Evolutionary conservation across 2,329 filamentous ascomycete genomes (phyloP).

Genomic region (Alternaria postmessia): DNA sequence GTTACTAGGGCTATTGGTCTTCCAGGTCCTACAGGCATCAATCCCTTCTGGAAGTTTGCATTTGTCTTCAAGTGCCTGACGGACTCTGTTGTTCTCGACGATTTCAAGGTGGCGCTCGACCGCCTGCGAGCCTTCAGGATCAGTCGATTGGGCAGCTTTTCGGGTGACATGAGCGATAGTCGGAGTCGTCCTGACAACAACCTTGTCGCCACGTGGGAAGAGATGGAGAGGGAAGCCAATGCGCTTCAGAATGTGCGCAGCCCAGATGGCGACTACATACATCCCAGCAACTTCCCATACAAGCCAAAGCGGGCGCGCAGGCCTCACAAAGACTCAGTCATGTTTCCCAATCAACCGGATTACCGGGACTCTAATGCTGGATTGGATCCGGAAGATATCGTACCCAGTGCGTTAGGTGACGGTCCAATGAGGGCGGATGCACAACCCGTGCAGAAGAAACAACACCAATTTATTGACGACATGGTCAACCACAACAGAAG

Average conservation of each 20-base stretch:
- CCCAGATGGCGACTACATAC: slow-evolving; percentile 44
- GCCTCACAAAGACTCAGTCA: slow-evolving; percentile 38
- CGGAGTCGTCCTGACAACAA: slow-evolving; percentile 41
- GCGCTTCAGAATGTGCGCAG: slow-evolving; percentile 34
- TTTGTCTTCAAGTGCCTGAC: slow-evolving; percentile 74
- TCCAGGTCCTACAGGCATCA: slow-evolving; percentile 61
- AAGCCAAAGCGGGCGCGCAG: slow-evolving; percentile 29
- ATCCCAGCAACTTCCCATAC: slow-evolving; percentile 40
- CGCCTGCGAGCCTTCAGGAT: slow-evolving; percentile 57
- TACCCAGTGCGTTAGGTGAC: slow-evolving; percentile 39
- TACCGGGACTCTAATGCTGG: slow-evolving; percentile 21
- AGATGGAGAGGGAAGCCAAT: slow-evolving; percentile 42
- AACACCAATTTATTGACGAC: slow-evolving; percentile 31
- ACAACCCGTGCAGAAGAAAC: slow-evolving; percentile 26
- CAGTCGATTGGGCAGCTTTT: slow-evolving; percentile 50
- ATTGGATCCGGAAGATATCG: slow-evolving; percentile 40
- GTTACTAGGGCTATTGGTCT: slow-evolving; percentile 61
- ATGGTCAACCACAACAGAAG: slow-evolving; percentile 22
- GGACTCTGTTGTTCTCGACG: slow-evolving; percentile 71
- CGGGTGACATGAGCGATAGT: slow-evolving; percentile 46
- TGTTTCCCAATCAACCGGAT: slow-evolving; percentile 28
- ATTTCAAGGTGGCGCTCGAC: slow-evolving; percentile 69
- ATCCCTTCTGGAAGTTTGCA: slow-evolving; percentile 71
- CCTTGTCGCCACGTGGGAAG: slow-evolving; percentile 46
- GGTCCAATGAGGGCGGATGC: slow-evolving; percentile 22